A percentile compares a stretch with the other conserved stretches of the same genome.
phyloP scores from a whole-genome alignment of 306 rosid species.

The Fragaria iinumae region DNA sequence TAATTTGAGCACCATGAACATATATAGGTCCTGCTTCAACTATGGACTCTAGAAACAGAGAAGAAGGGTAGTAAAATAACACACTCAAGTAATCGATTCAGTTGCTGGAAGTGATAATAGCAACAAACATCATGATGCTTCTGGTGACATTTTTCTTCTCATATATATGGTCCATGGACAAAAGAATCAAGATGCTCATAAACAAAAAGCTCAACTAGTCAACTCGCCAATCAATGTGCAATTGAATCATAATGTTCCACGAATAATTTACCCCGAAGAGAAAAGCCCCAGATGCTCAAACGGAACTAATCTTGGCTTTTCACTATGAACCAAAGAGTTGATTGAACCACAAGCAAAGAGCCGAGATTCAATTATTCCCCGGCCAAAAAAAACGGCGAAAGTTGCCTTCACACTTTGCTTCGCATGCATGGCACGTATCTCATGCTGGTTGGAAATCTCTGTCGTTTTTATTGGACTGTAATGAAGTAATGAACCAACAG shows the following conservation, averaged over 20 bases:
- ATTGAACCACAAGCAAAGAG: background rate
- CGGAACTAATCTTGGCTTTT: background rate
- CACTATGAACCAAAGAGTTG: background rate
- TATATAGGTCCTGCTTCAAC: no score
- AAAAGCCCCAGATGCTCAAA: no score
- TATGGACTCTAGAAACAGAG: no score
- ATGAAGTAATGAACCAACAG: background rate
- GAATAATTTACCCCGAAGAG: background rate
- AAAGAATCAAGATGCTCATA: slow-evolving; percentile 4
- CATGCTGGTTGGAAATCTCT: background rate
- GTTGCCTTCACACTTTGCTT: slow-evolving; percentile 5
- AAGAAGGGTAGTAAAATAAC: background rate
- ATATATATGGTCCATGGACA: background rate
- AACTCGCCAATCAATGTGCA: background rate
- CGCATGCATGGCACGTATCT: slow-evolving; percentile 27
- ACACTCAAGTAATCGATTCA: no score
- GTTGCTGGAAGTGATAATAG: background rate
- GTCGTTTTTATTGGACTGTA: background rate
- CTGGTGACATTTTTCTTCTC: background rate
- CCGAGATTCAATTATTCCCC: background rate
- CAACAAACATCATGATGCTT: background rate
- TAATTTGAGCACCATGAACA: no score
- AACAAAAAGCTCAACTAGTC: background rate
- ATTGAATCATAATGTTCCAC: background rate
- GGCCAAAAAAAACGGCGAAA: slow-evolving; percentile 18